Evolutionary conservation across 2,329 filamentous ascomycete species (phyloP), one percentile per base, ranked within the genome.

Genomic region (Fusarium keratoplasticum): DNA sequence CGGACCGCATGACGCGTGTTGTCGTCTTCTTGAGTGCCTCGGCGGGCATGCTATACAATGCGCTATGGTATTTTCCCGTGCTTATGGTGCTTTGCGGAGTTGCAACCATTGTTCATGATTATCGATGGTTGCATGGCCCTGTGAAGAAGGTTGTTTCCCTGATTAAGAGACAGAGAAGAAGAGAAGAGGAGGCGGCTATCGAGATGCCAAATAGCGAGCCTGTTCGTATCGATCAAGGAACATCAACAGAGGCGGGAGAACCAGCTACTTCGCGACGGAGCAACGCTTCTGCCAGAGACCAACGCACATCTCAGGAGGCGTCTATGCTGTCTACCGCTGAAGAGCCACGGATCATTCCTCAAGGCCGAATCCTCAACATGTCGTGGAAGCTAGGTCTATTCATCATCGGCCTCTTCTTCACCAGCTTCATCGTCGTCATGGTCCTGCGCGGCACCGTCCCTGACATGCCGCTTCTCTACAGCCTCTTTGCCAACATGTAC

Each of bases 51-150:
- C 85, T 93, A 58, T 94, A 94, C 75, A 94, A 90, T 59, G 89
- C 92, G 0, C 81, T 95, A 0, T 95, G 93, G 93, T 95, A 93
- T 73, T 95, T 94, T 54, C 93, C 93, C 0, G 76, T 89, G 0
- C 78, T 95, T 6, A 91, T 94, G 81, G 74, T 88, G 0, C 72
- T 85, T 1, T 89, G 87, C 0, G 92, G 92, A 0, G 13, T 86
- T 2, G 80, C 81, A 0, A 88, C 89, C 0, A 80, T 90, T 0
- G 62, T 88, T 1, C 90, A 89, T 84, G 92, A 94, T 80, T 83
- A 82, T 50, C 84, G 85, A 47, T 87, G 87, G 82, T 75, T 88
- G 8, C 85, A 87, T n/a, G 78, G 82, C 0, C 77, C 75, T 0
- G 60, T 61, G 0, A 67, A 59, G 22, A 64, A 54, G 58, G 50